These are phyloP conservation scores for Cadophora gregata DNA, from an alignment of 2,329 filamentous ascomycete genomes.

Conservation along the genomic window DNA sequence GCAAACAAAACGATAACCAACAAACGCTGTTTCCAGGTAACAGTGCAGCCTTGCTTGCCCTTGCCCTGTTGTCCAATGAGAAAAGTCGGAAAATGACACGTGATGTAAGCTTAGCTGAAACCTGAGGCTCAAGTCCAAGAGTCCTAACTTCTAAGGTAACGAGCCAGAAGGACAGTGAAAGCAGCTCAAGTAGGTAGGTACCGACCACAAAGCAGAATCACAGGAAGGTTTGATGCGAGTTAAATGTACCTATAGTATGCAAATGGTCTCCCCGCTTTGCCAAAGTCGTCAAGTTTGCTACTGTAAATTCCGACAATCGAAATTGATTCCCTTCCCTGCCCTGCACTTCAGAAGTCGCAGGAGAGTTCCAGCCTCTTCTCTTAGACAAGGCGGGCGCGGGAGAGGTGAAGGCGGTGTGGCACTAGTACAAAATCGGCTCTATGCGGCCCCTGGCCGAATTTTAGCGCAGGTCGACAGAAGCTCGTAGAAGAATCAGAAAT, in stretches of 20 bases:
- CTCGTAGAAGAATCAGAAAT: not conserved
- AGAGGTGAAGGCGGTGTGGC: not conserved
- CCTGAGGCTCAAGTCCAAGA: not conserved
- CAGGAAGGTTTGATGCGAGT: no score
- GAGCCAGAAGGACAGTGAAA: not conserved
- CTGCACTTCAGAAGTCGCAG: not conserved
- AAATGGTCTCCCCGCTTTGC: no score
- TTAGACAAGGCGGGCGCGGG: not conserved
- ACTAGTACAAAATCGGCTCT: not conserved
- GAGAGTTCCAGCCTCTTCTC: not conserved
- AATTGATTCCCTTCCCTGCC: not conserved
- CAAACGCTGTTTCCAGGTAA: not conserved
- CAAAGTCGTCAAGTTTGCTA: not conserved
- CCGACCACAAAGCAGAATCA: no score
- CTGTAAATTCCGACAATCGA: not conserved
- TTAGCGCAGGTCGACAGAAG: not conserved
- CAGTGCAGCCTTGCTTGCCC: not conserved
- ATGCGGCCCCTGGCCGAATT: not conserved
- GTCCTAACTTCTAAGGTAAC: not conserved
- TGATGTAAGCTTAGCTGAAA: constrained; percentile 6
- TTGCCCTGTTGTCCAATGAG: not conserved
- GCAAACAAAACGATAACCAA: not conserved
- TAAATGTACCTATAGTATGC: no score
- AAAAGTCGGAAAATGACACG: not conserved
- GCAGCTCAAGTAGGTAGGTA: not conserved